Base-by-base conservation (phyloP, 1,284 basidiomycete genomes). In the Cryptococcus amylolentus region DNA sequence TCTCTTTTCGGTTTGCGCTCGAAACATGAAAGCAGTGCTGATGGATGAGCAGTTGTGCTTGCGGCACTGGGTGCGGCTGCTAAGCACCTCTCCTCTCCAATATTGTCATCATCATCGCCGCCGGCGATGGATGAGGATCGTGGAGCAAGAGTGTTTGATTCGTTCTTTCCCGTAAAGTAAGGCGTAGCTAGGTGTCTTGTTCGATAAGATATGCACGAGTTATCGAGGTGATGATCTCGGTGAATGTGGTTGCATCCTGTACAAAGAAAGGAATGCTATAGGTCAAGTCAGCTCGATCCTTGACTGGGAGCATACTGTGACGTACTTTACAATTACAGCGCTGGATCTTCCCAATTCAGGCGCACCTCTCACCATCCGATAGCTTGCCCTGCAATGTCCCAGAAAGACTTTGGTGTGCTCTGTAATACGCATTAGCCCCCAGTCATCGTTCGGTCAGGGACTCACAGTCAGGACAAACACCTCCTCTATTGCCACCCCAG, bases 51-150 rank as follows among this genome's bases (percentile, higher is more conserved):
- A 56, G 58, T 10, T 60, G 58, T 39, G 35, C 26, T 35, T 55
- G 31, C 31, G 31, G 58, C 48, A 49, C 52, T 31, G 35, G 39
- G 18, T 61, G 59, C 53, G 18, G 20, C 8, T 61, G 59, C 40
- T 61, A 52, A 49, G 47, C 26, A 28, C n/a, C 45, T 48, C 13
- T 26, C 28, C 43, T 16, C 35, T 20, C 4, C 42, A 40, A 8
- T 27, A 38, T 42, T 14, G 23, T 23, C 23, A 23, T 23, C 18
- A 18, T 31, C 18, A 13, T 18, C 26, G 7, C 26, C 7, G 31
- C 1, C 16, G 20, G n/a, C 13, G 48, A 41, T 4, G 6, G 31
- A 20, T 5, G 18, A 14, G 13, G 37, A 18, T 42, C n/a, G 9
- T 23, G 14, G 9, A 18, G 41, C 4, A n/a, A 18, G 41, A 42